Base-by-base conservation (phyloP, 2,329 filamentous ascomycete species). In the Fusarium coicis region DNA sequence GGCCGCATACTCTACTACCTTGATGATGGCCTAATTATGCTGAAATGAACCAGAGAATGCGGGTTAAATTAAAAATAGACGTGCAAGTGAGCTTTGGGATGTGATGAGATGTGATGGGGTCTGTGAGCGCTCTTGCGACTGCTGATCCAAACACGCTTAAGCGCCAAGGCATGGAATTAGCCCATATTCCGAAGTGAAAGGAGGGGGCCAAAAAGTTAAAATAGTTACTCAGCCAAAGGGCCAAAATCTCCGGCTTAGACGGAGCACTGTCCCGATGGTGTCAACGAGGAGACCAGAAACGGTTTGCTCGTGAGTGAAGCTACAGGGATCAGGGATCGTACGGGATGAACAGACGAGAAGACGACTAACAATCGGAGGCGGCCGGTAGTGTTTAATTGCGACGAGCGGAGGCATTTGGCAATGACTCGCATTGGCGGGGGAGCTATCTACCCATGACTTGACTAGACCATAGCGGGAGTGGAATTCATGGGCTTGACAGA, bases 1-100 rank as follows among this genome's bases (percentile, higher is more conserved):
- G 74, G 66, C 34, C 66, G 49, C 46, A 59, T 40, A 19, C 47
- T 36, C 30, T 34, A 43, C 23, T 44, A 47, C n/a, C 28, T 40
- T 37, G 42, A 56, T 47, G 40, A 40, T 55, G 62, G 39, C 57
- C 67, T 74, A 74, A 76, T 77, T 76, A 77, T 75, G 37, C 40
- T 56, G 42, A 18, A 44, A 66, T 69, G 64, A 14, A 30, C n/a
- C 37, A 54, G 47, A 40, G 34, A 75, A 77, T 72, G 59, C 62
- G 79, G 77, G 71, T 74, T 76, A 79, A 81, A 80, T 78, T 79
- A 82, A 80, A 81, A 82, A 82, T 82, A 83, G 80, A 72, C 56
- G 52, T 44, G n/a, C 18, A 66, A 58, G 36, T 42, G 43, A 56
- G 57, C 32, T 30, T 53, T 61, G 61, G 50, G 69, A 73, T 70